Conservation (phyloP, 805 yeast species). For the Wickerhamiella musiphila region DNA sequence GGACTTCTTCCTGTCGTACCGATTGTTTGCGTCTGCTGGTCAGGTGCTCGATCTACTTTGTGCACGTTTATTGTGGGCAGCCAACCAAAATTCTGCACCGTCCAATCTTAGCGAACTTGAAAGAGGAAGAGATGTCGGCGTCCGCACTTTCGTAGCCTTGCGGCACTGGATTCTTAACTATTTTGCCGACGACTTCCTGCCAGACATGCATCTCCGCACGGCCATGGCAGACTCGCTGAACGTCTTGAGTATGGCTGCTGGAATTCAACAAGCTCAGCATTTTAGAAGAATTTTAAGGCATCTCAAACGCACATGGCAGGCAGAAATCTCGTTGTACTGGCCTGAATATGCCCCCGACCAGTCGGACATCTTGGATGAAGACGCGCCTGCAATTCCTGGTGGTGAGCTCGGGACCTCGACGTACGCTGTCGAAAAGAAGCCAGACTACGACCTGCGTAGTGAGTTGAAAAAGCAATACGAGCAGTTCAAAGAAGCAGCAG, state of each 20-base stretch:
- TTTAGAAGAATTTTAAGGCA: constrained; percentile 26
- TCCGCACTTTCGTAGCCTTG: constrained; percentile 71
- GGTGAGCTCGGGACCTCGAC: constrained; percentile 17
- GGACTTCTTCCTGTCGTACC: constrained; percentile 73
- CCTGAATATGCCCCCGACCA: constrained; percentile 8
- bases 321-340: constrained; percentile 22
- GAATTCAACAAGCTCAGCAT: constrained; percentile 14
- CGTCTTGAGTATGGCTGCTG: constrained; percentile 17
- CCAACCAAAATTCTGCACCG: constrained; percentile 21
- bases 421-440: constrained; percentile 1
- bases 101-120: constrained; percentile 19
- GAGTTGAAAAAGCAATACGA: too few species aligned
- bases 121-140: constrained; percentile 47
- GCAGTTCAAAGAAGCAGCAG: too few species aligned
- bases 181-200: constrained; percentile 67
- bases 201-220: constrained; percentile 31
- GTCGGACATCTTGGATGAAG: constrained; percentile 10
- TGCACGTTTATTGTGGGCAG: constrained; percentile 57
- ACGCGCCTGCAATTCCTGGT: constrained; percentile 18
- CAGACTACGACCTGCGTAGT: too few species aligned
- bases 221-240: constrained; percentile 25
- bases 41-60: constrained; percentile 44
- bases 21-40: constrained; percentile 46
- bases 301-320: constrained; percentile 34
- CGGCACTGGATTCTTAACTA: constrained; percentile 85